These are phyloP conservation scores for Choricystis sp. DNA, from an alignment of 139 green algal species.

Conservation along the genomic window DNA sequence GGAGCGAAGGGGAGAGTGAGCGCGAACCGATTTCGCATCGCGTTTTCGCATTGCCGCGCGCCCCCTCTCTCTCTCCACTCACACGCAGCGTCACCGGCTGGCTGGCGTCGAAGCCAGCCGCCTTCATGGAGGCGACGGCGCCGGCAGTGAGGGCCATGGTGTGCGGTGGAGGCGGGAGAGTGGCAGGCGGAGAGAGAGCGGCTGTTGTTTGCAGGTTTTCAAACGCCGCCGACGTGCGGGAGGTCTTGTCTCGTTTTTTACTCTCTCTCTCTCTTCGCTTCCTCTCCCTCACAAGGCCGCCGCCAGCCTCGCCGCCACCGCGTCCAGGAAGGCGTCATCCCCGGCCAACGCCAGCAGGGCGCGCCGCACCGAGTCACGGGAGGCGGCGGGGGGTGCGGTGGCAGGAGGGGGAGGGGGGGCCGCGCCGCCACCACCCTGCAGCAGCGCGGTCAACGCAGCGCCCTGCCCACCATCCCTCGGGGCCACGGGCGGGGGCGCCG, in stretches of 20 bases:
- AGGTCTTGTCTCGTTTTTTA: neutral
- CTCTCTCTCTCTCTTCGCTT: neutral
- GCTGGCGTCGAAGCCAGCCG: neutral
- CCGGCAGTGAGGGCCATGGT: neutral
- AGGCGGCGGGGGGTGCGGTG: neutral
- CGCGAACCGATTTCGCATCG: neutral
- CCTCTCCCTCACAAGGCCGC: neutral
- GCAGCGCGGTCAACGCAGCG: too few species aligned
- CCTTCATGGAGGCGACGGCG: neutral
- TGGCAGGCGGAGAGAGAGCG: too few species aligned
- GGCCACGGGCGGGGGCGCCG: too few species aligned
- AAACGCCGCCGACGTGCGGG: too few species aligned
- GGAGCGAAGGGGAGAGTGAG: neutral
- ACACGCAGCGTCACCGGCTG: neutral
- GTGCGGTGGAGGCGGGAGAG: too few species aligned
- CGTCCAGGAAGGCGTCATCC: neutral
- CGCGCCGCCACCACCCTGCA: too few species aligned
- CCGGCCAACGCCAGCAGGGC: neutral
- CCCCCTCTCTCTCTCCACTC: neutral
- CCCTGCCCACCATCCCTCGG: too few species aligned
- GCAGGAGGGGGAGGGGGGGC: too few species aligned
- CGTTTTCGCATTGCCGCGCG: neutral
- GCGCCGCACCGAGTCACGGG: neutral
- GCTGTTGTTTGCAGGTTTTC: too few species aligned
- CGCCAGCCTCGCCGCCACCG: neutral